Evolutionary conservation across 345 rosid species (phyloP), one percentile per base, ranked within the genome.

Genomic region (Bruguiera sexangula): DNA sequence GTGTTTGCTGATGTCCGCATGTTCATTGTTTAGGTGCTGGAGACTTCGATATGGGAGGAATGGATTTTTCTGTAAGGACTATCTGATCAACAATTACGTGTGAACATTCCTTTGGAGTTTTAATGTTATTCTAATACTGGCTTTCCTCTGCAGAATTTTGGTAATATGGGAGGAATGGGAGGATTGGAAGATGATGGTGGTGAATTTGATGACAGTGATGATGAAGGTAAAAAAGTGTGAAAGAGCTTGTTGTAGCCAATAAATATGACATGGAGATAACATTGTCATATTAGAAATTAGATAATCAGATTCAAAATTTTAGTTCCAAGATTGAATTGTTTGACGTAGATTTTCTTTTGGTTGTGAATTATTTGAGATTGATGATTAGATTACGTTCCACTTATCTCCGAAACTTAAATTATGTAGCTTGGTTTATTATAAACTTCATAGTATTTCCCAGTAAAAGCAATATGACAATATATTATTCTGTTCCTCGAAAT

Each of bases 171-270:
- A 48, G 81, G 76, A 2, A 64, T 79, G 73, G 76, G 73, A 31
- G 73, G 75, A 13, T 32, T 68, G 73, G 84, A 75, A 0, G 84
- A 53, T 6, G 87, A 72, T 21, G 89, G 75, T 6, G 89, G 80
- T 56, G 96, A 87, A 26, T 85, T 86, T 62, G 98, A 87, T 22
- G 96, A 85, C 79, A 90, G 93, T 78, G 98, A 93, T 74, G 96
- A 88, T 70, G 98, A 92, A 80, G 96, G 98, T 92, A 81, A 79
- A n/a, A 9, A 32, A 57, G 53, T 21, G 54, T 30, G 16, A 26
- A 26, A 36, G 48, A 22, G 26, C 30, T 58, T 61, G 19, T 3
- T 59, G 13, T 57, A 7, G 15, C 15, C 43, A 20, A 59, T 32
- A 24, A 39, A 9, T 31, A 34, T 3, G 32, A 34, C 39, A 7